phyloP scores from a whole-genome alignment of 106 monocot species.

The Platanthera guangdongensis region DNA sequence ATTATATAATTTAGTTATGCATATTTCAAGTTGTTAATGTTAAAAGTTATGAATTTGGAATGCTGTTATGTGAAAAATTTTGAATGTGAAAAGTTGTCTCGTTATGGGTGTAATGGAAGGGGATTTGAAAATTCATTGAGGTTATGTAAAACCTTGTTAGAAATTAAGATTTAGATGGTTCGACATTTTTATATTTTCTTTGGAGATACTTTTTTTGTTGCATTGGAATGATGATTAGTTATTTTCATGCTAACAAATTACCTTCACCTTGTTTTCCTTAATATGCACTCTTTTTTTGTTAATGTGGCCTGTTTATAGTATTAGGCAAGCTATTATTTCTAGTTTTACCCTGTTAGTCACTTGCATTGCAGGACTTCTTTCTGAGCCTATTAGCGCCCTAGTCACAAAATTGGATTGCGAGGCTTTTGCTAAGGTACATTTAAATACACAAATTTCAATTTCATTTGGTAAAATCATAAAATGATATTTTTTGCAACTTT shows the following conservation, averaged over 20 bases:
- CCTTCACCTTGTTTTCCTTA: not conserved
- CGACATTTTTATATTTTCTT: not conserved
- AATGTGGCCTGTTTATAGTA: not conserved
- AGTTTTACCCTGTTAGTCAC: not conserved
- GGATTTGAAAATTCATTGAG: too few relatives aligned
- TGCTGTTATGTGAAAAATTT: too few relatives aligned
- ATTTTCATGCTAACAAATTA: not conserved
- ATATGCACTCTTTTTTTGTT: not conserved
- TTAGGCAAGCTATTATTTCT: not conserved
- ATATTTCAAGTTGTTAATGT: too few relatives aligned
- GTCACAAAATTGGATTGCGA: slow-evolving; percentile 36
- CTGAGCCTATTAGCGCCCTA: slow-evolving; percentile 31
- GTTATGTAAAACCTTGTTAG: too few relatives aligned
- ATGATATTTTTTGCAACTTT: not conserved
- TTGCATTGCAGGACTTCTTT: slow-evolving; percentile 48
- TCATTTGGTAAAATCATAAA: not conserved
- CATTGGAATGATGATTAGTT: not conserved
- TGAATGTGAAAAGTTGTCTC: too few relatives aligned
- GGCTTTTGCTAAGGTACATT: slow-evolving; percentile 35
- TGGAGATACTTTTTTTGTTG: not conserved
- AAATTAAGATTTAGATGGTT: not conserved
- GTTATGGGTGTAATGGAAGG: too few relatives aligned
- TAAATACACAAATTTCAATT: not conserved
- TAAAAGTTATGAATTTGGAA: too few relatives aligned
- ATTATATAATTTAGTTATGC: too few relatives aligned